phyloP scores from a whole-genome alignment of 768 basidiomycete genomes.

The Collybia nuda region DNA sequence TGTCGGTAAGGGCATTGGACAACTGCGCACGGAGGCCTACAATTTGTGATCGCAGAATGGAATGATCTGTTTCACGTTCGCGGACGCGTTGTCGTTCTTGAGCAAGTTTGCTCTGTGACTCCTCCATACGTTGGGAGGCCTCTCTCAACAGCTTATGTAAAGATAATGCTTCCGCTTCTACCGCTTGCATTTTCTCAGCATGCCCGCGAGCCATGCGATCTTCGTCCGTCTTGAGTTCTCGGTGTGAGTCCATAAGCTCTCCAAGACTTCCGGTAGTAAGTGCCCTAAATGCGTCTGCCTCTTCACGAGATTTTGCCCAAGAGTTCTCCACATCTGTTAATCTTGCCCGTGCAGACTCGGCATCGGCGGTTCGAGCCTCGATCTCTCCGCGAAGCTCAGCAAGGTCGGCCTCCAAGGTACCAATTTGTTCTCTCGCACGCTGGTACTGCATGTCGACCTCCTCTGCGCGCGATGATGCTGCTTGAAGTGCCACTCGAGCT shows the following conservation, averaged over 20 bases:
- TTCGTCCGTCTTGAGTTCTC: slow-evolving; percentile 82
- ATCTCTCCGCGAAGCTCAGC: slow-evolving; percentile 80
- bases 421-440: slow-evolving; percentile 67
- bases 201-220: slow-evolving; percentile 74
- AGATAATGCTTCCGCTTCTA: slow-evolving; percentile 76
- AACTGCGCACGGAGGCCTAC: slow-evolving; percentile 73
- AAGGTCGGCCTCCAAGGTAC: slow-evolving; percentile 72
- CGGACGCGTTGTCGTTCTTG: slow-evolving; percentile 67
- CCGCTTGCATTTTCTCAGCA: slow-evolving; percentile 76
- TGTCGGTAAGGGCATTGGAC: slow-evolving; percentile 64
- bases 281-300: slow-evolving; percentile 87
- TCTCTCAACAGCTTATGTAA: slow-evolving; percentile 83
- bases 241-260: slow-evolving; percentile 84
- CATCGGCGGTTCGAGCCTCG: slow-evolving; percentile 71
- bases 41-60: slow-evolving; percentile 69
- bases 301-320: slow-evolving; percentile 90
- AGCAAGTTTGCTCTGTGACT: slow-evolving; percentile 59
- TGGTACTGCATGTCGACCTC: slow-evolving; percentile 78
- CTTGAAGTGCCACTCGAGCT: slow-evolving; percentile 71
- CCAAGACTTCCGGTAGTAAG: slow-evolving; percentile 86
- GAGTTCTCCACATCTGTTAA: slow-evolving; percentile 84
- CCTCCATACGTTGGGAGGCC: slow-evolving; percentile 67
- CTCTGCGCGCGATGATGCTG: slow-evolving; percentile 72
- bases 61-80: slow-evolving; percentile 65
- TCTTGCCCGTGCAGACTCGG: slow-evolving; percentile 63